phyloP scores from a whole-genome alignment of 2,329 filamentous ascomycete species.

The Colletotrichum orchidophilum region DNA sequence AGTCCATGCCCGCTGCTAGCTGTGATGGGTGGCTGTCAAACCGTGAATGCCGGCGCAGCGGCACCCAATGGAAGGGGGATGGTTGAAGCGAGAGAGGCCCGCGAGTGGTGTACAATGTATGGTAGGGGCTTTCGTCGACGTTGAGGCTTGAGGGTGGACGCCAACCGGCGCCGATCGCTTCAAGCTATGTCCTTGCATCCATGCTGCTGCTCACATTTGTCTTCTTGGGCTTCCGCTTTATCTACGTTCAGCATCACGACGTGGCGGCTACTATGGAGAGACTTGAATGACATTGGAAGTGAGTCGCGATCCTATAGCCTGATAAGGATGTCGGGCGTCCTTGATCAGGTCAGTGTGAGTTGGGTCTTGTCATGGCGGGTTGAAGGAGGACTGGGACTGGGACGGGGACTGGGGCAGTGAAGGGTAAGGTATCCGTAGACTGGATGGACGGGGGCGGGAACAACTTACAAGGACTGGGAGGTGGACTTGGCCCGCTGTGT shows the following conservation, averaged over 20 bases:
- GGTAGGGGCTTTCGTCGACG: not conserved
- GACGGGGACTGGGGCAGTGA: not conserved
- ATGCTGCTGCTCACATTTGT: not conserved
- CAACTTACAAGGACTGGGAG: not conserved
- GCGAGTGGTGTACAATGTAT: not conserved
- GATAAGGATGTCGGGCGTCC: not conserved
- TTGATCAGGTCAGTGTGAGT: not conserved
- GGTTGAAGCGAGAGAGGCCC: not conserved
- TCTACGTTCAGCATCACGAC: not conserved
- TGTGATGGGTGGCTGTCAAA: slow-evolving; percentile 25
- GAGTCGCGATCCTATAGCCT: not conserved
- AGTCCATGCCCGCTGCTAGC: not conserved
- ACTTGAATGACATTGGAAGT: not conserved
- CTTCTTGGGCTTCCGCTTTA: not conserved
- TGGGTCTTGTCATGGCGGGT: not conserved
- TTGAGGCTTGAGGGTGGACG: not conserved
- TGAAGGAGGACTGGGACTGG: not conserved
- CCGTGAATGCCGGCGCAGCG: slow-evolving; percentile 14
- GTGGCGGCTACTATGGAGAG: not conserved
- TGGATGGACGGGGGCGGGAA: not conserved
- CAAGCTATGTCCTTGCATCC: not conserved
- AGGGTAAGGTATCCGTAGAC: not conserved
- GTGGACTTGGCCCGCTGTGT: slow-evolving; percentile 10
- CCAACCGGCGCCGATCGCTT: not conserved
- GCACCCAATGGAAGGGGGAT: slow-evolving; percentile 12